Evolutionary conservation across 2,329 filamentous ascomycete genomes (phyloP).

Genomic region (Clonostachys sp.): DNA sequence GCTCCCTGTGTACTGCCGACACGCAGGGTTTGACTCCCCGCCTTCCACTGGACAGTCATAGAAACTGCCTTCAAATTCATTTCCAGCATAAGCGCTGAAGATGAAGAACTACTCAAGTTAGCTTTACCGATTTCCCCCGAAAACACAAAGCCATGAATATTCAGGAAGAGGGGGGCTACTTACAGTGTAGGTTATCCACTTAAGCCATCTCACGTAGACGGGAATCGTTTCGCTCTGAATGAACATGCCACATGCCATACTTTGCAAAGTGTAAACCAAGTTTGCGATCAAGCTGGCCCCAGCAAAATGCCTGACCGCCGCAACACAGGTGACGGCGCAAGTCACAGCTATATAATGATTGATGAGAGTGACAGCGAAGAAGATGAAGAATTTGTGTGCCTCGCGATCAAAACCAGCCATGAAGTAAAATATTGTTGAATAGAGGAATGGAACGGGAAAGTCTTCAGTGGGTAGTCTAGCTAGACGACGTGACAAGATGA

Average conservation of each 20-base stretch:
- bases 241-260: slow-evolving; percentile 72
- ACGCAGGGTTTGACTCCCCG: slow-evolving; percentile 59
- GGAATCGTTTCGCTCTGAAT: slow-evolving; percentile 70
- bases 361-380: slow-evolving; percentile 63
- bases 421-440: slow-evolving; percentile 70
- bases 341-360: slow-evolving; percentile 72
- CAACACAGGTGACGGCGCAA: slow-evolving; percentile 65
- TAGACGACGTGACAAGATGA: slow-evolving; percentile 64
- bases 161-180: slow-evolving; percentile 8
- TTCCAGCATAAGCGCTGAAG: slow-evolving; percentile 66
- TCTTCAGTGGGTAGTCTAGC: slow-evolving; percentile 69
- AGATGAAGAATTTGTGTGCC: slow-evolving; percentile 63
- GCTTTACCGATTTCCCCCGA: slow-evolving; percentile 7
- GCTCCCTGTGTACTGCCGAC: slow-evolving; percentile 62
- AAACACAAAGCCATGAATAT: not conserved
- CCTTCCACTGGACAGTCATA: slow-evolving; percentile 67
- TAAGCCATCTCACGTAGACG: slow-evolving; percentile 74
- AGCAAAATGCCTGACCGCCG: slow-evolving; percentile 61
- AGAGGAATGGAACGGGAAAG: slow-evolving; percentile 66
- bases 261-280: slow-evolving; percentile 67
- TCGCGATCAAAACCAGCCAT: slow-evolving; percentile 69
- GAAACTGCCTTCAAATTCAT: slow-evolving; percentile 68
- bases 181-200: slow-evolving; percentile 59
- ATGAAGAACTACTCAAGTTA: slow-evolving; percentile 51
- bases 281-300: slow-evolving; percentile 70